Evolutionary conservation across 2,329 filamentous ascomycete genomes (phyloP).

Genomic region (Penicillium hesseltinei): DNA sequence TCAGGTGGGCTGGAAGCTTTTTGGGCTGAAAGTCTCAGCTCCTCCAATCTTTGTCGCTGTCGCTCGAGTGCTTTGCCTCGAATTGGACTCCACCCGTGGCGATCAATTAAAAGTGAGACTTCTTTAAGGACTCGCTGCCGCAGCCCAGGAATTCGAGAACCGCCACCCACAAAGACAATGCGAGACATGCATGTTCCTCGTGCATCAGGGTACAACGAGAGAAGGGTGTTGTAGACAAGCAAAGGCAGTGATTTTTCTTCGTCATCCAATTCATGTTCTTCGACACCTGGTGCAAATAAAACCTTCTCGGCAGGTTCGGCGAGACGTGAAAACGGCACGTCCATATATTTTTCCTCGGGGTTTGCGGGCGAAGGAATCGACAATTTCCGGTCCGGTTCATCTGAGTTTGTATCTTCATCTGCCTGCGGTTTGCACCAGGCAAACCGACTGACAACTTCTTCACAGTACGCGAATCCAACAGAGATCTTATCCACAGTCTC

Average conservation of each 20-base stretch:
- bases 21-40: constrained; percentile 26
- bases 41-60: constrained; percentile 45
- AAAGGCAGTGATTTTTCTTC: constrained; percentile 76
- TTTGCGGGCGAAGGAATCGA: constrained; percentile 46
- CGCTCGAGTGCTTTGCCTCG: constrained; percentile 64
- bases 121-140: constrained; percentile 75
- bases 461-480: constrained; percentile 73
- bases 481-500: constrained; percentile 39
- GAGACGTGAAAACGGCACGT: constrained; percentile 67
- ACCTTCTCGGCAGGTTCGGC: constrained; percentile 72
- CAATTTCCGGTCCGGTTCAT: constrained; percentile 37
- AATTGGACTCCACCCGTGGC: constrained; percentile 74
- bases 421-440: constrained; percentile 65
- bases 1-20: not conserved
- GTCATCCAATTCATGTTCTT: constrained; percentile 69
- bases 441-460: constrained; percentile 72
- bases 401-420: constrained; percentile 1
- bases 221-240: constrained; percentile 72
- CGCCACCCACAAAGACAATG: constrained; percentile 81
- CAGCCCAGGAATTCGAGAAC: constrained; percentile 74
- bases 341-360: constrained; percentile 46
- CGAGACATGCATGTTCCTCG: constrained; percentile 83
- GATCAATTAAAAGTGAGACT: constrained; percentile 63
- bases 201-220: constrained; percentile 76
- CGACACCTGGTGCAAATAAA: constrained; percentile 63